Evolutionary conservation across 805 yeast species (phyloP).

Genomic region (Millerozyma miso): DNA sequence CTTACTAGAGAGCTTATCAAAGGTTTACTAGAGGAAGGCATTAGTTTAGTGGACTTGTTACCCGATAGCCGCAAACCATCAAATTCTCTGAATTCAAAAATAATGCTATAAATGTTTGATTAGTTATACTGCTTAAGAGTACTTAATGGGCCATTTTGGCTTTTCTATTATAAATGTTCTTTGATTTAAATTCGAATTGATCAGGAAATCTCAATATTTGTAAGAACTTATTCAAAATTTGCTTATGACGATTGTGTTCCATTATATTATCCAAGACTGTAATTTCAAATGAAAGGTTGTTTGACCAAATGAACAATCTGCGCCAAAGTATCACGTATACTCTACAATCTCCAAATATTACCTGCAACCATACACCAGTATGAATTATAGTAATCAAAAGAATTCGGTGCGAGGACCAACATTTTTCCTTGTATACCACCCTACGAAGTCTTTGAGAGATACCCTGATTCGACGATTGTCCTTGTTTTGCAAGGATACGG

Average conservation of each 20-base stretch:
- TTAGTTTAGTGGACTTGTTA: neutral
- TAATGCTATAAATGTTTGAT: neutral
- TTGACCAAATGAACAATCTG: too few species aligned
- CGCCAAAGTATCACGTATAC: too few species aligned
- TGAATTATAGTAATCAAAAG: constrained; percentile 1
- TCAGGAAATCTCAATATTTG: too few species aligned
- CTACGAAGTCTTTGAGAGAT: constrained; percentile 70
- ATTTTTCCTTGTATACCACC: constrained; percentile 79
- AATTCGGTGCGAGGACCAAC: constrained; percentile 37
- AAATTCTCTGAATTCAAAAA: neutral
- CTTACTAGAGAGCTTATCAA: constrained; percentile 21
- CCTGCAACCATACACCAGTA: neutral
- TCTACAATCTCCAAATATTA: too few species aligned
- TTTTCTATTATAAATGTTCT: too few species aligned
- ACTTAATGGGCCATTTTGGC: too few species aligned
- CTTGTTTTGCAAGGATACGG: constrained; percentile 58
- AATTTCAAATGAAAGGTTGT: too few species aligned
- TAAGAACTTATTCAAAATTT: too few species aligned
- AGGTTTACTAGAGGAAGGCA: constrained; percentile 12
- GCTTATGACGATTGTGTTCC: too few species aligned
- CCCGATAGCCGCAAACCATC: neutral
- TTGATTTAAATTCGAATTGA: too few species aligned
- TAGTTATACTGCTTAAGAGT: too few species aligned
- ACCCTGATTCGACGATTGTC: constrained; percentile 72
- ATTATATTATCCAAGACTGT: too few species aligned